Base-by-base conservation (phyloP, 352 stramenopile genomes). In the Plasmopara viticola region DNA sequence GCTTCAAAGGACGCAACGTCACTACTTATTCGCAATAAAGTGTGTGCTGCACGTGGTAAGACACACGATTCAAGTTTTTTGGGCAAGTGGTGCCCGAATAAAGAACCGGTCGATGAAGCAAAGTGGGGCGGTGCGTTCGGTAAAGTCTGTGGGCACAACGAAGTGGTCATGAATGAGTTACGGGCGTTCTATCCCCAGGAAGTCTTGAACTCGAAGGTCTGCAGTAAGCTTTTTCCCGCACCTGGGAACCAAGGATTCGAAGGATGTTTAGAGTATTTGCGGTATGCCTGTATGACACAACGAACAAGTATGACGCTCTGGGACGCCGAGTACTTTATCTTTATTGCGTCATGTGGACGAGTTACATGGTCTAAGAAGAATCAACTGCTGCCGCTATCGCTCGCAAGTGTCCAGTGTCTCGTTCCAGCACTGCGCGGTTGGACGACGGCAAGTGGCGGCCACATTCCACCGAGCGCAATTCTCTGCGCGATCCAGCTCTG, bases 111-210 rank as follows among this genome's bases (percentile, higher is more conserved):
- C 6, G 87, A 95, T 53, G 30, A 58, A 25, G 78, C 73, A 33
- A 69, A 74, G 43, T 96, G 87, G 87, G 87, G 87, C 39, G 87
- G 87, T 20, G 65, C 51, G 25, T 95, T 75, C 44, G 87, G 87
- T 44, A 96, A 96, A 46, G 70, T 68, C 6, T 96, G 87, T 48
- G 84, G 76, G 10, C 87, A 96, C 66, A 96, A 96, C 66, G 87
- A 96, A 66, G 83, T 96, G 12, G 84, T 93, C 28, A 75, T 96
- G 72, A 81, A 96, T 30, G 56, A 75, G 9, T 41, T 95, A 54
- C 77, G 86, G 18, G 80, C 84, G 30, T 94, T 95, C 56, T 91
- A 80, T 47, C 86, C 86, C 4, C 78, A 95, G 55, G 78, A 92
- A 59, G 84, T 96, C 30, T 50, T 95, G 25, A 96, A 96, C 61